Base-by-base conservation (phyloP, 495 filamentous ascomycete species). In the Neurospora sp. region DNA sequence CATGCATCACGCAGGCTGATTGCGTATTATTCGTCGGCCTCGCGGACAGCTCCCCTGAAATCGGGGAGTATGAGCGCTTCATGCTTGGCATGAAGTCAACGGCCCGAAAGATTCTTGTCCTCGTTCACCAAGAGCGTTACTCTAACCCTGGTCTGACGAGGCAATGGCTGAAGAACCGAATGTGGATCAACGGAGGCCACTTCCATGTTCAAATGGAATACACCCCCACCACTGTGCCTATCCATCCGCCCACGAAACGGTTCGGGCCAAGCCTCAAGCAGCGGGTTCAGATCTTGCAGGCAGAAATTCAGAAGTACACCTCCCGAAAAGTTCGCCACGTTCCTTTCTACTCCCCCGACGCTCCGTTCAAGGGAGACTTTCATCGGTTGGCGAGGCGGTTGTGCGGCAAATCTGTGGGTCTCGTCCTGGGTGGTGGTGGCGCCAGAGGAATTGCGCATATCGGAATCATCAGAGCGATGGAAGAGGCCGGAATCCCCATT, bases 121-220 rank as follows among this genome's bases (percentile, higher is more conserved):
- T 99, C n/a, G 83, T 99, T 4, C 96, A 99, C 81, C 86, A 93
- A 0, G 96, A 99, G 76, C 88, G 96, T 42, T 98, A 95, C 79
- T 97, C 91, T 72, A 86, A 87, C 2, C 89, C 93, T 27, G 96
- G 96, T 0, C 77, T 96, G 35, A 97, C 95, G 0, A 85, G 96
- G 44, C 87, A 88, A 65, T 99, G 96, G 96, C 85, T 99, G 27
- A 90, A 93, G 76, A 97, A 97, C 78, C 90, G 96, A 1, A 87
- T 97, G 71, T 99, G 96, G 96, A 93, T 99, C 76, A 99, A 98
- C 76, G 96, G 96, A n/a, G 93, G 96, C 45, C 96, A 99, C 80
- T 95, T 97, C 78, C 96, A 99, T 76, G 92, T 99, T 35, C 96
- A 99, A 78, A 98, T 99, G 96, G 86, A 92, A 1, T 96, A 94